phyloP scores from a whole-genome alignment of 164 flowering plant species.

The Annona squamosa region DNA sequence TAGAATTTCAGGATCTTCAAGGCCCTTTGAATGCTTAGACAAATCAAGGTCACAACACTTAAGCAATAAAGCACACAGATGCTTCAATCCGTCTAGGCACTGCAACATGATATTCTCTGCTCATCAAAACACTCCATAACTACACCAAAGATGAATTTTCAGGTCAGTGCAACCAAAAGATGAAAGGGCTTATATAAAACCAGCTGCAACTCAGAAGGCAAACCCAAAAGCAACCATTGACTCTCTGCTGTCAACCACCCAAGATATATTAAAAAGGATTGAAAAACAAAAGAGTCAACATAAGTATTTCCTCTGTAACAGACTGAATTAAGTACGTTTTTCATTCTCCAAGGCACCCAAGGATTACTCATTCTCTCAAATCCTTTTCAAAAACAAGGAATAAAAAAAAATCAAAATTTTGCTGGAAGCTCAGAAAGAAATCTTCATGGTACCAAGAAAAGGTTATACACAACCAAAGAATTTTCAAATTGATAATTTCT shows the following conservation, averaged over 20 bases:
- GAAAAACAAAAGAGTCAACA: slow-evolving; percentile 6
- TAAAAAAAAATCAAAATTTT: no score
- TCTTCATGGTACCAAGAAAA: no score
- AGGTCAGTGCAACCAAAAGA: slow-evolving; percentile 2
- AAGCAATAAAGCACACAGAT: slow-evolving; percentile 35
- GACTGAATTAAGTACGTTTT: not conserved
- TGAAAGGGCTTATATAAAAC: not conserved
- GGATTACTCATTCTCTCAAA: no score
- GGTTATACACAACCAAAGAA: no score
- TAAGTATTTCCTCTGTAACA: slow-evolving; percentile 1
- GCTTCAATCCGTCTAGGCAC: slow-evolving; percentile 65
- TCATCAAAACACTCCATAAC: slow-evolving; percentile 52
- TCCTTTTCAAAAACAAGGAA: no score
- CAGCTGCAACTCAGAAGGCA: not conserved
- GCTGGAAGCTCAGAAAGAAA: no score
- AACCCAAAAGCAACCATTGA: not conserved
- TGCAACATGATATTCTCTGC: slow-evolving; percentile 47
- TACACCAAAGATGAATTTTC: slow-evolving; percentile 12
- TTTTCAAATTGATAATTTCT: no score
- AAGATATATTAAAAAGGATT: slow-evolving; percentile 8
- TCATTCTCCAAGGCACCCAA: no score
- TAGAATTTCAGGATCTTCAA: slow-evolving; percentile 56
- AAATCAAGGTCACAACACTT: slow-evolving; percentile 49
- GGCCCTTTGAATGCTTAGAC: slow-evolving; percentile 41
- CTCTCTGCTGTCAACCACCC: slow-evolving; percentile 7